These are phyloP conservation scores for Udeniomyces megalosporus DNA, from an alignment of 768 basidiomycete genomes.

Conservation along the genomic window DNA sequence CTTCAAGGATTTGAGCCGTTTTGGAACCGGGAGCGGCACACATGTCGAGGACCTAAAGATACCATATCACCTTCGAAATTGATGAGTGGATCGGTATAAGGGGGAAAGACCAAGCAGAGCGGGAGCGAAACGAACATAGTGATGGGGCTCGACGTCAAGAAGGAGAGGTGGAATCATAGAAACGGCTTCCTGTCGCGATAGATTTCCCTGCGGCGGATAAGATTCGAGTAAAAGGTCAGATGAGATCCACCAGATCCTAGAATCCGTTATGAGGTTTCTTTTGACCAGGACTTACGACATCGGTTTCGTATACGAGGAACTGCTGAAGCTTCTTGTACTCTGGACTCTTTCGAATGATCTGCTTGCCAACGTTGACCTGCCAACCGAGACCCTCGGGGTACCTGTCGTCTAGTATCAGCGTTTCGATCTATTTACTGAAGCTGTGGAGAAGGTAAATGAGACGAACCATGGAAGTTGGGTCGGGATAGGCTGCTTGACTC, in stretches of 20 bases:
- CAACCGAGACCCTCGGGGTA: conserved; percentile 90
- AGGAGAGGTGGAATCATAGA: conserved; percentile 98
- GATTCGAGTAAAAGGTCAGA: neutral
- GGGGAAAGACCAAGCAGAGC: neutral
- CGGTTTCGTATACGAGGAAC: conserved; percentile 93
- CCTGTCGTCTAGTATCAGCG: conserved; percentile 34
- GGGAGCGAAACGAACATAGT: conserved; percentile 34
- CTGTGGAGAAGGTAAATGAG: neutral
- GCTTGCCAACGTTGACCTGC: conserved; percentile 87
- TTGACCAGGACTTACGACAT: conserved; percentile 50
- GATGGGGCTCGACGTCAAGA: conserved; percentile 84
- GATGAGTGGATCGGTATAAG: too few species aligned
- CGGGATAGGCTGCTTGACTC: conserved; percentile 56
- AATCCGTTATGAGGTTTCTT: too few species aligned
- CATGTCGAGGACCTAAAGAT: conserved; percentile 56
- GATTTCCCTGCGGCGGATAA: conserved; percentile 51
- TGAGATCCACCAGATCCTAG: too few species aligned
- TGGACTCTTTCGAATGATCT: conserved; percentile 63
- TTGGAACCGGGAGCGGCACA: conserved; percentile 98
- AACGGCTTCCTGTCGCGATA: conserved; percentile 91
- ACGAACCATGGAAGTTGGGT: conserved; percentile 67
- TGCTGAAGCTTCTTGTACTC: conserved; percentile 91
- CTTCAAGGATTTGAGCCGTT: conserved; percentile 93
- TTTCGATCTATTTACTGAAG: neutral
- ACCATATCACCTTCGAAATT: too few species aligned